phyloP scores from a whole-genome alignment of 1,139 yeast genomes.

The Meyerozyma carpophila region DNA sequence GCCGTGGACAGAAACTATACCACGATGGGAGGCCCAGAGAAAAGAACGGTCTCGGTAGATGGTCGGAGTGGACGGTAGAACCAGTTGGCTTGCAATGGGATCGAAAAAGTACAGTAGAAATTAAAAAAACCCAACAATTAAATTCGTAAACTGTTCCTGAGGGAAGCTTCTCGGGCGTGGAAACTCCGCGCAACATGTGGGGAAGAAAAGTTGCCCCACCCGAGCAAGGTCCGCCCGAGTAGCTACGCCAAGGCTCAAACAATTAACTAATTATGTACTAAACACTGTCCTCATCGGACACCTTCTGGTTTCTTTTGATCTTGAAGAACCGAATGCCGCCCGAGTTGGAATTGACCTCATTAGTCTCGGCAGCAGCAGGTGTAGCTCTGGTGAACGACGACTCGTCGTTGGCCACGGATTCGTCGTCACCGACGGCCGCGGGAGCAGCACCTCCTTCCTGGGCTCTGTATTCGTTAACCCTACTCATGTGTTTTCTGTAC shows the following conservation, averaged over 20 bases:
- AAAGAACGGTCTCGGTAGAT: not conserved
- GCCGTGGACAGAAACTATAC: too few species aligned
- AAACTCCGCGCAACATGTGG: not conserved
- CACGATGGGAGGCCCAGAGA: too few species aligned
- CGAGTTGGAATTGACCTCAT: conserved; percentile 30
- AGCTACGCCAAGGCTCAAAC: not conserved
- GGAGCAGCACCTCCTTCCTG: conserved; percentile 10
- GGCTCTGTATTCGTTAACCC: conserved; percentile 22
- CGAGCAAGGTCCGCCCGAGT: not conserved
- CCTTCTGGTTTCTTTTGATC: conserved; percentile 62
- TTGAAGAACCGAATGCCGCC: conserved; percentile 78
- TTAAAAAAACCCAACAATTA: too few species aligned
- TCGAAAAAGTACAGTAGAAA: not conserved
- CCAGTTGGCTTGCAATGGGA: not conserved
- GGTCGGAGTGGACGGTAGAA: not conserved
- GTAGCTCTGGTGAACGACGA: conserved; percentile 42
- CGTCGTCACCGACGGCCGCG: conserved; percentile 8
- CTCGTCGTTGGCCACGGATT: conserved; percentile 24
- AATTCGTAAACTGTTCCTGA: not conserved
- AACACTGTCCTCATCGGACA: conserved; percentile 57
- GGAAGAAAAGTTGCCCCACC: not conserved
- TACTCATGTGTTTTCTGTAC: conserved; percentile 39
- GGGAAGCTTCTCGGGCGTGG: not conserved
- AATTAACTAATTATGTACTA: conserved; percentile 13
- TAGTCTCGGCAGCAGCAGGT: conserved; percentile 23